Conservation (phyloP, 2,329 filamentous ascomycete species). For the Coccinonectria pachysandricola region DNA sequence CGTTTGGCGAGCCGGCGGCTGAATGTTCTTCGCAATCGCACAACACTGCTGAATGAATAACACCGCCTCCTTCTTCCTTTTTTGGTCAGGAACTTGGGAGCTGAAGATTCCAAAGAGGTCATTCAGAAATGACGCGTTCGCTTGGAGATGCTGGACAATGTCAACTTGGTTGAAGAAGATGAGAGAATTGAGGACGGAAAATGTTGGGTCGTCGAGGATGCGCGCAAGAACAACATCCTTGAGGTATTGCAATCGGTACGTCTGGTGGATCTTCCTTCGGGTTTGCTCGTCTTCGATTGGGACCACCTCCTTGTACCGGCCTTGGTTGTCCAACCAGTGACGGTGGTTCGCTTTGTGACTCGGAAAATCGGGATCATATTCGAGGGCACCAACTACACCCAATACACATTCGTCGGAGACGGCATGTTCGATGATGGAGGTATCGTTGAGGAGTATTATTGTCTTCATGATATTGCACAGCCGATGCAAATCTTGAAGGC, state of each 20-base stretch:
- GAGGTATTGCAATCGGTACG: constrained; percentile 89
- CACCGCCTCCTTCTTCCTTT: constrained; percentile 85
- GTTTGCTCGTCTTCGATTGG: constrained; percentile 76
- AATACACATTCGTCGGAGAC: constrained; percentile 83
- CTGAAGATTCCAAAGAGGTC: constrained; percentile 84
- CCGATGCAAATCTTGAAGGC: constrained; percentile 73
- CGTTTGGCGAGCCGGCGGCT: constrained; percentile 67
- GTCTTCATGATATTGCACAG: constrained; percentile 98
- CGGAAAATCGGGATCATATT: constrained; percentile 97
- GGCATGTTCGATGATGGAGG: constrained; percentile 83
- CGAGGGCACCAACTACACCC: constrained; percentile 87
- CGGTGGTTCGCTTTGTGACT: constrained; percentile 96
- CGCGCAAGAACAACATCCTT: constrained; percentile 97
- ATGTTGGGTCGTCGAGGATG: constrained; percentile 94
- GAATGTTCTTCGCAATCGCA: constrained; percentile 85
- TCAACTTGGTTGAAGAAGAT: constrained; percentile 99
- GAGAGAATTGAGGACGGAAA: constrained; percentile 91
- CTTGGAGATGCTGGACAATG: constrained; percentile 89
- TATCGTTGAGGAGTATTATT: constrained; percentile 89
- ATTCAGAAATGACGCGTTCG: constrained; percentile 64
- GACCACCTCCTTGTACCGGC: constrained; percentile 92
- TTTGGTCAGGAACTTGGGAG: constrained; percentile 50
- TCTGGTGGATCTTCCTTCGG: constrained; percentile 87
- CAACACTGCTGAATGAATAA: constrained; percentile 96
- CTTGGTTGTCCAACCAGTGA: constrained; percentile 80